phyloP scores from a whole-genome alignment of 2,329 filamentous ascomycete genomes.

The Drechslerella stenobrocha region DNA sequence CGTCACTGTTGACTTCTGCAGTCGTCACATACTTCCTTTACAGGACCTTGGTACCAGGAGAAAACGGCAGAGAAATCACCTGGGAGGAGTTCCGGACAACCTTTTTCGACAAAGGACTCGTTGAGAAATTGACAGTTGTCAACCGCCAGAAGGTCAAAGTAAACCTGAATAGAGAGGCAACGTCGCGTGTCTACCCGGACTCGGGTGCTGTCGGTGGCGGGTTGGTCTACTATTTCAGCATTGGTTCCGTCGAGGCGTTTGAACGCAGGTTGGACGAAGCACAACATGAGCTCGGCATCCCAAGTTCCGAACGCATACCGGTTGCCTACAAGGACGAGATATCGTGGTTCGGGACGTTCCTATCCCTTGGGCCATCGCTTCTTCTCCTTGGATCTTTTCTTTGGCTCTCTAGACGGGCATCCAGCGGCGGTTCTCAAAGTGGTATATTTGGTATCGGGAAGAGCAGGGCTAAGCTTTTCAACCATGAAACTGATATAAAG shows the following conservation, averaged over 20 bases:
- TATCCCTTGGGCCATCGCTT: slow-evolving; percentile 82
- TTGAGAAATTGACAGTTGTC: slow-evolving; percentile 85
- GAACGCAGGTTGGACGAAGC: slow-evolving; percentile 85
- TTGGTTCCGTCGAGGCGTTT: slow-evolving; percentile 91
- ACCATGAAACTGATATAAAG: slow-evolving; percentile 93
- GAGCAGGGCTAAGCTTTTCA: slow-evolving; percentile 95
- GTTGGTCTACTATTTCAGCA: slow-evolving; percentile 82
- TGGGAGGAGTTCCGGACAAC: slow-evolving; percentile 95
- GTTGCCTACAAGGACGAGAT: slow-evolving; percentile 83
- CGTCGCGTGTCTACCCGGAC: slow-evolving; percentile 73
- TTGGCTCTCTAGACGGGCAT: slow-evolving; percentile 76
- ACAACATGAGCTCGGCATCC: slow-evolving; percentile 83
- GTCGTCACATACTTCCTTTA: slow-evolving; percentile 68
- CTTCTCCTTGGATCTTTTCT: slow-evolving; percentile 81
- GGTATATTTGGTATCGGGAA: slow-evolving; percentile 96
- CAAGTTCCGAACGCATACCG: slow-evolving; percentile 83
- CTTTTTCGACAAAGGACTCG: slow-evolving; percentile 92
- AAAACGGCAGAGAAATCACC: slow-evolving; percentile 78
- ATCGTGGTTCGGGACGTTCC: slow-evolving; percentile 69
- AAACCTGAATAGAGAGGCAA: slow-evolving; percentile 74
- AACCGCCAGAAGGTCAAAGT: slow-evolving; percentile 78
- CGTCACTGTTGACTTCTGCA: slow-evolving; percentile 59
- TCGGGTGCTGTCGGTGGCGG: slow-evolving; percentile 69
- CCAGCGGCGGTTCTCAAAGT: slow-evolving; percentile 67
- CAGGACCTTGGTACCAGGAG: slow-evolving; percentile 67